phyloP scores from a whole-genome alignment of 129 eudicot species.

The Helichrysum umbraculigerum region DNA sequence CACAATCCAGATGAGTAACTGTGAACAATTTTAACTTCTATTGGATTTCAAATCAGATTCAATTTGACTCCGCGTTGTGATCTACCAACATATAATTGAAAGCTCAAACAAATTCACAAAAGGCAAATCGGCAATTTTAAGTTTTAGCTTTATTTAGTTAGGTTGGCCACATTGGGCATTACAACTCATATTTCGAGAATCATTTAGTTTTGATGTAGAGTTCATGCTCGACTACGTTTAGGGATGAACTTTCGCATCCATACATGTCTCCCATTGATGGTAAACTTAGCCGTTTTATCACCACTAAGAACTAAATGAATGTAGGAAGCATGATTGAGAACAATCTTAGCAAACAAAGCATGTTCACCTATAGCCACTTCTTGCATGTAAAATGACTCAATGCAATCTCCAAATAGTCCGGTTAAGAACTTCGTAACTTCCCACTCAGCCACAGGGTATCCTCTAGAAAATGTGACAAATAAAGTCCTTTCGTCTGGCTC shows the following conservation, averaged over 20 bases:
- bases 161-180: conserved; percentile 1
- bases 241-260: background rate
- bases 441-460: conserved; percentile 57
- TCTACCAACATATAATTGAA: no score
- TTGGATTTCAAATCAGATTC: no score
- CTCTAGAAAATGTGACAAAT: conserved; percentile 74
- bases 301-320: conserved; percentile 50
- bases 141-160: conserved; percentile 5
- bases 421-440: conserved; percentile 52
- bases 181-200: background rate
- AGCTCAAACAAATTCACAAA: background rate
- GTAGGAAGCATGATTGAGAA: conserved; percentile 25
- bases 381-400: conserved; percentile 63
- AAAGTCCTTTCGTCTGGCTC: conserved; percentile 48
- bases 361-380: conserved; percentile 42
- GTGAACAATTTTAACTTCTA: no score
- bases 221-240: background rate
- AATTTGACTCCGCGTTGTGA: no score
- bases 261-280: conserved; percentile 59
- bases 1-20: no score
- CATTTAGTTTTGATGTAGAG: background rate
- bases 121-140: background rate
- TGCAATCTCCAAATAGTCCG: conserved; percentile 47
- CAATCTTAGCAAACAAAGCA: conserved; percentile 61
- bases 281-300: conserved; percentile 50